Conservation (phyloP, 1,284 basidiomycete genomes). For the Lentinula novae-zelandiae region DNA sequence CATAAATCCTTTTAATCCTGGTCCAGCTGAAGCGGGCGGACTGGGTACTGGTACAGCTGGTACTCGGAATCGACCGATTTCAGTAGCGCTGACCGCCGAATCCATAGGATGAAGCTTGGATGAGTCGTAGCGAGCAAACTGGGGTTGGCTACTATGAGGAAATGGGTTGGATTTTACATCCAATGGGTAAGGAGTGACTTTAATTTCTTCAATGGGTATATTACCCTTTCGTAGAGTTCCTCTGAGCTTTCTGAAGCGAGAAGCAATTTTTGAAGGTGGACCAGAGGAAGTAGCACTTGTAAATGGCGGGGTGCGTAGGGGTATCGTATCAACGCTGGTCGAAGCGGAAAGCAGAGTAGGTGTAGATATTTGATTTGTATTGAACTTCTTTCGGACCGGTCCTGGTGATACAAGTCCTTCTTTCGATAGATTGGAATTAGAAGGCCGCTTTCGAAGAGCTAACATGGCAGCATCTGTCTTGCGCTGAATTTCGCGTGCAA, state of each 20-base stretch:
- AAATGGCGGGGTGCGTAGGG: slow-evolving; percentile 47
- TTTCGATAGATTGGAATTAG: slow-evolving; percentile 44
- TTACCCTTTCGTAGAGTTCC: slow-evolving; percentile 67
- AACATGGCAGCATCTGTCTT: slow-evolving; percentile 67
- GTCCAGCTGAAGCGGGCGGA: slow-evolving; percentile 66
- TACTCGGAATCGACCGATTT: slow-evolving; percentile 47
- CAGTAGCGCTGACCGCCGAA: slow-evolving; percentile 42
- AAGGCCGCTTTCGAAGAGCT: slow-evolving; percentile 59
- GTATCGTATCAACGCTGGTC: slow-evolving; percentile 72
- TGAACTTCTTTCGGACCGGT: slow-evolving; percentile 58
- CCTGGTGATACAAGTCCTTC: slow-evolving; percentile 28
- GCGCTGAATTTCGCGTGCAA: slow-evolving; percentile 65
- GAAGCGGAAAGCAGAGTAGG: slow-evolving; percentile 72
- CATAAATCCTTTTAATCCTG: slow-evolving; percentile 76
- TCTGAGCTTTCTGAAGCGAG: slow-evolving; percentile 67
- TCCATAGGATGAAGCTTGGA: slow-evolving; percentile 31
- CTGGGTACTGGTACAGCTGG: slow-evolving; percentile 44
- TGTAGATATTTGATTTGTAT: slow-evolving; percentile 67
- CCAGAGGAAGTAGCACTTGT: slow-evolving; percentile 23
- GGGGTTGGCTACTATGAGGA: slow-evolving; percentile 16
- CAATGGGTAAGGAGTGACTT: slow-evolving; percentile 40
- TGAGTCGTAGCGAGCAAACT: slow-evolving; percentile 36
- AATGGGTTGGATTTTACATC: slow-evolving; percentile 36
- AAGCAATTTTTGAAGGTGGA: slow-evolving; percentile 47
- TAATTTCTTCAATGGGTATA: slow-evolving; percentile 43